Evolutionary conservation across 2,329 filamentous ascomycete species (phyloP), one percentile per base, ranked within the genome.

Genomic region (Rhytidhysteron rufulum): DNA sequence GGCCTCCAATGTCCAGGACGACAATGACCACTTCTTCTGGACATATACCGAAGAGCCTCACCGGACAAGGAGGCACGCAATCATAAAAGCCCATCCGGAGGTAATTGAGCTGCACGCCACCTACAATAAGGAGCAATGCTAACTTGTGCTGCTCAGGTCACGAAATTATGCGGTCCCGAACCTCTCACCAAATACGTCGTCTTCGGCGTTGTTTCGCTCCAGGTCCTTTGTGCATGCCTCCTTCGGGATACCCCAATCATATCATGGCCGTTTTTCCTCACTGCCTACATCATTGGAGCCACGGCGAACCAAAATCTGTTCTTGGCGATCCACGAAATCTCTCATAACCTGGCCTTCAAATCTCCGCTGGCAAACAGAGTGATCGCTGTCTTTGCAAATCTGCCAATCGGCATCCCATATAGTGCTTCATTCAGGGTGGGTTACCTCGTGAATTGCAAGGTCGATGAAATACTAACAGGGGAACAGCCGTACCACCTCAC

Each of bases 221-320:
- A 98, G 68, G 65, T 95, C 39, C 65, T 77, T 51, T 84, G 85
- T 65, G 90, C 88, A 51, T 88, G 83, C 61, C 71, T 85, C 40
- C 81, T 98, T 20, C 82, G 82, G 47, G 73, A 89, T 58, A 86
- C 85, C 2, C 70, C 88, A 13, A 82, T 97, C 62, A 78, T 91
- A 56, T 93, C 88, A 43, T 86, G 82, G 78, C 80, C 76, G 49
- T 96, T 94, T 73, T 84, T 94, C 75, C 75, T 84, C 41, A 86
- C 89, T 0, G 89, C 88, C 49, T 98, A 98, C 69, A 71, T 95
- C 40, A 77, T 98, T 47, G 93, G 93, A 42, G 93, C 93, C 21
- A 97, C 93, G 0, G 83, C 91, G 40, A 98, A 97, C 74, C 93
- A 98, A 75, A 98, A 98, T 68, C 80, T 97, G 37, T 98, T 98